Base-by-base conservation (phyloP, 2,329 filamentous ascomycete genomes). In the Myriangium duriaei region DNA sequence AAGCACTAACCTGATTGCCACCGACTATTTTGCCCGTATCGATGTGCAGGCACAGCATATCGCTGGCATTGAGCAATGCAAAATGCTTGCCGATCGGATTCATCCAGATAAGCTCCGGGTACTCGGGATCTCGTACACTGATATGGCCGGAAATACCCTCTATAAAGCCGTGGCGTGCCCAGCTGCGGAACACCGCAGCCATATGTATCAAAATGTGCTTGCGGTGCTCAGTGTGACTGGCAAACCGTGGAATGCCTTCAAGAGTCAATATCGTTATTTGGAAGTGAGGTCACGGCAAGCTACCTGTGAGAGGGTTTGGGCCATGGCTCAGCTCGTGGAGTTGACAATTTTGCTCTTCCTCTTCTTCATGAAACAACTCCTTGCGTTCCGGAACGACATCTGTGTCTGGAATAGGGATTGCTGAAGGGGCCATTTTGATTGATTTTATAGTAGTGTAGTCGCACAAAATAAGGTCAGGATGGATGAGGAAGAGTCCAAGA, bases 71-170 rank as follows among this genome's bases (percentile, higher is more conserved):
- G 24, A 35, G 30, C 11, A 33, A 14, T 2, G 24, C 14, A 11
- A 29, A 43, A 18, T 30, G 19, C 10, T 31, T 14, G 18, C 13
- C 30, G 1, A 36, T 12, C 26, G 29, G 13, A 7, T 26, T 46
- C 50, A 36, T 48, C 55, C 56, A 60, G 40, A 60, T 59, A 41
- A 59, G 53, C 43, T 61, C 56, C 12, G 49, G 55, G 33, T 57
- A 34, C 32, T 56, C 65, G 44, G 51, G 56, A 46, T 59, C 54
- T 12, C 62, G 53, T 16, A 64, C 56, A 12, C 56, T 61, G 34
- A 67, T 66, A 41, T 67, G 64, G n/a, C 63, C 64, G 2, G 58
- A 57, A n/a, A 60, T 54, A 4, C 58, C 58, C 39, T 61, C 58
- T 34, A 58, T 56, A 30, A 61, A 65, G 11, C 60, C 60, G 9